Base-by-base conservation (phyloP, 139 green algal species). In the Medakamo hakoo region DNA sequence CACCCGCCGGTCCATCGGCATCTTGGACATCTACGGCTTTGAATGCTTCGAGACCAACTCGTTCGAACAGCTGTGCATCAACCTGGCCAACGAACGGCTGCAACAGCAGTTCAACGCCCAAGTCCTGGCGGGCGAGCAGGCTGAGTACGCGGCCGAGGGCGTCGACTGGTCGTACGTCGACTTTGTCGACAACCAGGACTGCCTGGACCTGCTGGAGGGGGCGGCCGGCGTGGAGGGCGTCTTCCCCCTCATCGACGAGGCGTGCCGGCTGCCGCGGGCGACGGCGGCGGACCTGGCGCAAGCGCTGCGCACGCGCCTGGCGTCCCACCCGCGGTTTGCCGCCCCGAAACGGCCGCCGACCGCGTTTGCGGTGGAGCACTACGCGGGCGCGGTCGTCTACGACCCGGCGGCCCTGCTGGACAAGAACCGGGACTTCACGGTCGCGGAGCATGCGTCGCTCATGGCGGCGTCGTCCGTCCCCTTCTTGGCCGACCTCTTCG, bases 21-120 rank as follows among this genome's bases (percentile, higher is more conserved):
- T 93, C 59, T 19, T 58, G 64, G 89, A 95, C 63, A 95, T 96
- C 71, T 96, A 96, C 71, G 88, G 89, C 64, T 96, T 96, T 69
- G 89, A 96, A 74, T 77, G 73, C 63, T 93, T 92, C 64, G 67
- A 78, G 14, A 68, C 64, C 60, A 94, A 94, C 75, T 75, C 73
- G 65, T 94, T 95, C 69, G 91, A 97, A 82, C 91, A 97, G 83
- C 88, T 97, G 64, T 97, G 91, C 80, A 97, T 97, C 81, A 97
- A 97, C 76, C 87, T 96, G 58, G 91, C 91, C 59, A 97, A 97
- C 69, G 91, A 97, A 79, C 85, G 89, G 21, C 80, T 97, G 70
- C 91, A 97, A 84, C 91, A 97, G 84, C 86, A 95, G 74, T 98
- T 98, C 80, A 97, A 95, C 68, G 79, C 81, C 26, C 86, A 95